Percentiles rank a stretch among this genome's conserved stretches.
These are phyloP conservation scores for Amorphotheca resinae DNA, from an alignment of 495 filamentous ascomycete species.

Conservation along the genomic window DNA sequence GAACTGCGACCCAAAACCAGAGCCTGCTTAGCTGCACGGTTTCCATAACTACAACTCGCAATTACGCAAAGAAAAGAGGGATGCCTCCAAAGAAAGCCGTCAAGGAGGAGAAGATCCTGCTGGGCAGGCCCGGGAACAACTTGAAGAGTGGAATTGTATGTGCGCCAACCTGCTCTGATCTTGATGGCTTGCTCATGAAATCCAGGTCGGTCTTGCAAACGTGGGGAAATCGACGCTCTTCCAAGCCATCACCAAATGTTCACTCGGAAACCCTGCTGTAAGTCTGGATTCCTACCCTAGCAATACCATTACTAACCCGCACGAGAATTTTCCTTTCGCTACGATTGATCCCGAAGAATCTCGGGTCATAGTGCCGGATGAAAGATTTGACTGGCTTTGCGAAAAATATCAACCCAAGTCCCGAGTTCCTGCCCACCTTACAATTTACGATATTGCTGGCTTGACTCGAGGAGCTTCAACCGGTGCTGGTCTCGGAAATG, in stretches of 20 bases:
- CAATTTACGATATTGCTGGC: slow-evolving; percentile 98
- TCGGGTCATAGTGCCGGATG: slow-evolving; percentile 94
- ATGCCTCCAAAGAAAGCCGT: slow-evolving; percentile 68
- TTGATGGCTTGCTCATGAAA: slow-evolving; percentile 10
- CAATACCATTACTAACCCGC: slow-evolving; percentile 2
- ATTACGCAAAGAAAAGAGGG: slow-evolving; percentile 34
- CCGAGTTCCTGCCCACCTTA: slow-evolving; percentile 87
- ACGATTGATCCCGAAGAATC: slow-evolving; percentile 99
- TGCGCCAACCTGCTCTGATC: slow-evolving; percentile 20
- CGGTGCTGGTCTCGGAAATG: slow-evolving; percentile 93
- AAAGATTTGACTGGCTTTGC: slow-evolving; percentile 89
- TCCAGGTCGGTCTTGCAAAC: slow-evolving; percentile 93
- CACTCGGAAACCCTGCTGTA: slow-evolving; percentile 92
- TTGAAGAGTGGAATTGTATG: slow-evolving; percentile 99
- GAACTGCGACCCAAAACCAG: slow-evolving; percentile 37
- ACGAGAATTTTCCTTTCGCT: slow-evolving; percentile 92
- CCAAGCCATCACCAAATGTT: slow-evolving; percentile 97
- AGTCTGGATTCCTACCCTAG: slow-evolving; percentile 19
- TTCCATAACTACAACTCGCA: slow-evolving; percentile 13
- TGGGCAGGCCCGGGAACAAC: slow-evolving; percentile 95
- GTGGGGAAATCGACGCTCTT: slow-evolving; percentile 99
- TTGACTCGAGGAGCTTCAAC: slow-evolving; percentile 93
- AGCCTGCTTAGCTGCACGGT: slow-evolving; percentile 24
- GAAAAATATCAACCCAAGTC: slow-evolving; percentile 97
- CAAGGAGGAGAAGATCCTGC: slow-evolving; percentile 65